Percentiles rank a stretch among this genome's conserved stretches.
phyloP scores from a whole-genome alignment of 2,329 filamentous ascomycete genomes.

The Diaporthe sp. region DNA sequence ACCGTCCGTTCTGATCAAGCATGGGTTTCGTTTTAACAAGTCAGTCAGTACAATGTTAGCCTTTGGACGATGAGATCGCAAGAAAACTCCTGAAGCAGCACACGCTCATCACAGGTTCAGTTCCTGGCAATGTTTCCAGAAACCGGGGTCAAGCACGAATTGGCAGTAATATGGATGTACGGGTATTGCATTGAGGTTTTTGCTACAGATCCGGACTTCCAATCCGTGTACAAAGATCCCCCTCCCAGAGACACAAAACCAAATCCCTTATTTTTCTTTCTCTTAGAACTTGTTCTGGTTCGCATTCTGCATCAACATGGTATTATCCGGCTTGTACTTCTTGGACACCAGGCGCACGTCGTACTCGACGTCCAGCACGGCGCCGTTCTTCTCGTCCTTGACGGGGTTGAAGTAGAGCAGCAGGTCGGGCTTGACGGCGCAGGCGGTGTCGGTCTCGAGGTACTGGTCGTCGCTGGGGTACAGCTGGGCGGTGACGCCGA shows the following conservation, averaged over 20 bases:
- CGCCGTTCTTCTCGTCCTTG: conserved; percentile 51
- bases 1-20: too few relatives aligned
- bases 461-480: conserved; percentile 73
- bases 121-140: background rate
- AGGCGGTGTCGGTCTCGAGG: conserved; percentile 57
- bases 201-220: background rate
- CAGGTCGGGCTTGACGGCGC: conserved; percentile 55
- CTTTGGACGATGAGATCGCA: background rate
- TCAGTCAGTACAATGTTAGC: too few relatives aligned
- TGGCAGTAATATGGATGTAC: background rate
- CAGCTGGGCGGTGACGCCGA: conserved; percentile 76
- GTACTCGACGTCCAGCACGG: conserved; percentile 50
- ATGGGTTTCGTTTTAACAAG: background rate
- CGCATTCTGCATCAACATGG: conserved; percentile 38
- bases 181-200: conserved; percentile 4
- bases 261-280: background rate
- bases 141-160: background rate
- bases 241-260: background rate
- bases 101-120: background rate
- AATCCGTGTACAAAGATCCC: background rate
- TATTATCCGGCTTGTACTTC: conserved; percentile 46
- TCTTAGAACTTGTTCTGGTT: conserved; percentile 37
- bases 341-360: conserved; percentile 47
- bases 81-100: background rate
- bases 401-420: conserved; percentile 61